phyloP scores from a whole-genome alignment of 495 filamentous ascomycete genomes.

The Hypoxylon lienhwacheense region DNA sequence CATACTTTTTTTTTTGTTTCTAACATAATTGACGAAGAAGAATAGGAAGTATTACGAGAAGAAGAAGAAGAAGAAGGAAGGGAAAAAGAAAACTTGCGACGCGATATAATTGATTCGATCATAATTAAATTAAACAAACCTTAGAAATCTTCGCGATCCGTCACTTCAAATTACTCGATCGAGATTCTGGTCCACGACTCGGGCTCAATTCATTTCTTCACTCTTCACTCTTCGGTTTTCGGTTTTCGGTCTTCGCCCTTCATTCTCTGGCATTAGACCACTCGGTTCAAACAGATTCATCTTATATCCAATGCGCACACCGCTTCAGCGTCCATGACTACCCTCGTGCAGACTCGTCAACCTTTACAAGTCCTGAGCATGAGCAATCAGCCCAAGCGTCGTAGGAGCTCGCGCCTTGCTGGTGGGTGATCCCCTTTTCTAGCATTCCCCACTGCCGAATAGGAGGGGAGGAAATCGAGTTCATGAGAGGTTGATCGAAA shows the following conservation, averaged over 20 bases:
- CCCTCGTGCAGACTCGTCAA: slow-evolving; percentile 59
- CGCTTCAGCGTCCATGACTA: slow-evolving; percentile 59
- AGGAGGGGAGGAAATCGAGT: too few species aligned
- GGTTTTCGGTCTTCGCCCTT: too few species aligned
- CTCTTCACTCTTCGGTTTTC: too few species aligned
- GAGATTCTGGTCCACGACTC: slow-evolving; percentile 16
- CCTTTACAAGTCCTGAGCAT: slow-evolving; percentile 62
- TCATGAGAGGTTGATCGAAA: too few species aligned
- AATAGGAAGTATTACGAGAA: too few species aligned
- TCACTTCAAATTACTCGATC: slow-evolving; percentile 16
- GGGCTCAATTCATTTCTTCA: slow-evolving; percentile 6
- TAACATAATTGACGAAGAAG: slow-evolving; percentile 18
- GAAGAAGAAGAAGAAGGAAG: too few species aligned
- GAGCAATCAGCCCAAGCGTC: slow-evolving; percentile 58
- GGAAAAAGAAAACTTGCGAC: too few species aligned
- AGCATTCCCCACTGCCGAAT: too few species aligned
- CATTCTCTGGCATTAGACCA: too few species aligned
- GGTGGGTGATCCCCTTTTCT: slow-evolving; percentile 45
- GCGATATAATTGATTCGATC: slow-evolving; percentile 9
- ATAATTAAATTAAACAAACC: slow-evolving; percentile 29
- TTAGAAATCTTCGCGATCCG: slow-evolving; percentile 11
- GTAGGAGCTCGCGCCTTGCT: slow-evolving; percentile 60
- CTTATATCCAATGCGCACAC: slow-evolving; percentile 26
- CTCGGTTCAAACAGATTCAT: too few species aligned
- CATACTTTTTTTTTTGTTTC: slow-evolving; percentile 17